A percentile compares a stretch with the other conserved stretches of the same genome.
phyloP scores from a whole-genome alignment of 1,139 yeast genomes.

The Hansenula anomala region DNA sequence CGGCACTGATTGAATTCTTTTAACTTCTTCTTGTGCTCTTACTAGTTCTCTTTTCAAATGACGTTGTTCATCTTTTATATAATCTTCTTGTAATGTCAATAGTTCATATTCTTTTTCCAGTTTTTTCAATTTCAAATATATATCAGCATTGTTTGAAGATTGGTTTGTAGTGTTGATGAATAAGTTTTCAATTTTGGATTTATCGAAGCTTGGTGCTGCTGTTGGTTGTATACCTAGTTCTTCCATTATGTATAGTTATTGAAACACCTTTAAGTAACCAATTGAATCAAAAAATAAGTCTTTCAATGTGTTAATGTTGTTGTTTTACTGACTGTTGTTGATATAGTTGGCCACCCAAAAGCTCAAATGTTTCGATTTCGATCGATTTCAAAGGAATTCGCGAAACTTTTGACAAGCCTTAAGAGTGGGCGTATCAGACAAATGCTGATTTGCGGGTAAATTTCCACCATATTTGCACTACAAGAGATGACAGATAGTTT shows the following conservation, averaged over 20 bases:
- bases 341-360: constrained; percentile 5
- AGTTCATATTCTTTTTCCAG: constrained; percentile 87
- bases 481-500: background rate
- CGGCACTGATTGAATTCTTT: constrained; percentile 95
- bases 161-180: constrained; percentile 19
- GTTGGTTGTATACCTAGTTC: constrained; percentile 49
- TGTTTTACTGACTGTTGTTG: background rate
- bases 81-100: constrained; percentile 84
- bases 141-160: constrained; percentile 45
- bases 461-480: too few species aligned
- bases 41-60: constrained; percentile 90
- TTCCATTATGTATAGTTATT: constrained; percentile 36
- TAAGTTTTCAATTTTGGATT: constrained; percentile 18
- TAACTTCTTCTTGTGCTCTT: constrained; percentile 97
- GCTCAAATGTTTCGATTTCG: too few species aligned
- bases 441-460: too few species aligned
- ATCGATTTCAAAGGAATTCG: background rate
- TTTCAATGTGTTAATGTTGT: too few species aligned
- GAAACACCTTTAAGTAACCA: background rate
- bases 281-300: background rate
- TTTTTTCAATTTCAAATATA: constrained; percentile 77
- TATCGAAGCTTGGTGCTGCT: constrained; percentile 21
- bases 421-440: too few species aligned
- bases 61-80: constrained; percentile 96
- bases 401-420: background rate